Conservation (phyloP, 2,329 filamentous ascomycete genomes). For the Peltaster fructicola region DNA sequence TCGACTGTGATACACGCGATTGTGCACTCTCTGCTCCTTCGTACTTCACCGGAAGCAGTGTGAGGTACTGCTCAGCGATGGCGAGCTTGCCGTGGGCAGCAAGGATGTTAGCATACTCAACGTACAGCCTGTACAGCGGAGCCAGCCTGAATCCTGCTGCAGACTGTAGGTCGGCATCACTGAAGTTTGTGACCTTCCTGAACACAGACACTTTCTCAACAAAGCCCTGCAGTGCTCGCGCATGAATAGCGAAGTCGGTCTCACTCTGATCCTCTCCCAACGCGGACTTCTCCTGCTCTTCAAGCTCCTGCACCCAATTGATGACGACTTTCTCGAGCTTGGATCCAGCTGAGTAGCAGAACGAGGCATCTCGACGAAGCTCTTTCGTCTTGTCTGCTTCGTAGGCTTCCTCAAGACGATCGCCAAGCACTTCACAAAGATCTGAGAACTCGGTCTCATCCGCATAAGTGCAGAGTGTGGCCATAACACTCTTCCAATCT, state of each 20-base stretch:
- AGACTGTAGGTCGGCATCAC: conserved; percentile 56
- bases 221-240: conserved; percentile 72
- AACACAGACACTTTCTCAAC: conserved; percentile 98
- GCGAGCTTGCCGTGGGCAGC: conserved; percentile 75
- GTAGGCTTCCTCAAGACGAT: conserved; percentile 61
- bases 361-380: conserved; percentile 70
- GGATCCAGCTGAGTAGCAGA: conserved; percentile 90
- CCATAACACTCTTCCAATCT: conserved; percentile 97
- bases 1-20: conserved; percentile 70
- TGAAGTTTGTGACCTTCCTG: conserved; percentile 81
- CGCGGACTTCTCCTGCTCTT: conserved; percentile 62
- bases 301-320: conserved; percentile 83
- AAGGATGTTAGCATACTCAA: conserved; percentile 90
- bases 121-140: conserved; percentile 81
- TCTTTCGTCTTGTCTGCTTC: conserved; percentile 33
- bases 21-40: conserved; percentile 74
- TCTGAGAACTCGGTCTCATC: conserved; percentile 82
- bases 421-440: conserved; percentile 85
- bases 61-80: conserved; percentile 78
- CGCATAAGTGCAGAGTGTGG: conserved; percentile 86
- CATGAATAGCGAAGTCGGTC: conserved; percentile 82
- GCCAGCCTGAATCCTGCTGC: conserved; percentile 75
- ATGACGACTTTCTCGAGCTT: conserved; percentile 93
- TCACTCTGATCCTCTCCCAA: conserved; percentile 48
- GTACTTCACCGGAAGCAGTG: conserved; percentile 68